Evolutionary conservation across 1,284 basidiomycete species (phyloP).

Genomic region (Gymnopus androsaceus): DNA sequence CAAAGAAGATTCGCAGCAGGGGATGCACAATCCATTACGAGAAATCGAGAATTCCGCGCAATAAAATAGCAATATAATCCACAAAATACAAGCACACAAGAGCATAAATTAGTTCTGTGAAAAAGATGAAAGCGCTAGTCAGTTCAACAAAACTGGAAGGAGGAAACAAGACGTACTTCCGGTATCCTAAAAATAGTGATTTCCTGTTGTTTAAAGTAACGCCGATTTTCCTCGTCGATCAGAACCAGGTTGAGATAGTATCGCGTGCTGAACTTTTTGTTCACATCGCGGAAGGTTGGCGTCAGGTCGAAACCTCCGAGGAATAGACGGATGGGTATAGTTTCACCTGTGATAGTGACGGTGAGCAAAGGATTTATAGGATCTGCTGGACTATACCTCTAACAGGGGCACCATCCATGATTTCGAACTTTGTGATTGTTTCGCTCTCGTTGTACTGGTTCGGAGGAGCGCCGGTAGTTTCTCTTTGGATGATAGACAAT

Average conservation of each 20-base stretch:
- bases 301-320: conserved; percentile 98
- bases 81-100: no score
- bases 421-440: conserved; percentile 99
- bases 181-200: conserved; percentile 42
- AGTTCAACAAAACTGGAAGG: neutral
- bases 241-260: conserved; percentile 97
- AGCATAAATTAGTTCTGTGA: no score
- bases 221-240: conserved; percentile 95
- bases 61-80: no score
- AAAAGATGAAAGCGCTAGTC: neutral
- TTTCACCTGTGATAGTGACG: conserved; percentile 72
- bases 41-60: no score
- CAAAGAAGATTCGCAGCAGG: no score
- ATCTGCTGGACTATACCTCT: conserved; percentile 55
- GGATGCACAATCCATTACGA: no score
- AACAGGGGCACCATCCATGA: conserved; percentile 97
- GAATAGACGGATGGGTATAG: conserved; percentile 97
- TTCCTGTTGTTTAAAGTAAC: conserved; percentile 92
- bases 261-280: conserved; percentile 97
- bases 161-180: conserved; percentile 25
- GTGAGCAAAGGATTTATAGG: neutral
- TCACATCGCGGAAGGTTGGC: conserved; percentile 97
- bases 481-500: conserved; percentile 95
- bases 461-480: conserved; percentile 94
- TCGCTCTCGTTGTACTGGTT: conserved; percentile 99